Conservation (phyloP, 2,329 filamentous ascomycete genomes). For the Colletotrichum chlorophyti region DNA sequence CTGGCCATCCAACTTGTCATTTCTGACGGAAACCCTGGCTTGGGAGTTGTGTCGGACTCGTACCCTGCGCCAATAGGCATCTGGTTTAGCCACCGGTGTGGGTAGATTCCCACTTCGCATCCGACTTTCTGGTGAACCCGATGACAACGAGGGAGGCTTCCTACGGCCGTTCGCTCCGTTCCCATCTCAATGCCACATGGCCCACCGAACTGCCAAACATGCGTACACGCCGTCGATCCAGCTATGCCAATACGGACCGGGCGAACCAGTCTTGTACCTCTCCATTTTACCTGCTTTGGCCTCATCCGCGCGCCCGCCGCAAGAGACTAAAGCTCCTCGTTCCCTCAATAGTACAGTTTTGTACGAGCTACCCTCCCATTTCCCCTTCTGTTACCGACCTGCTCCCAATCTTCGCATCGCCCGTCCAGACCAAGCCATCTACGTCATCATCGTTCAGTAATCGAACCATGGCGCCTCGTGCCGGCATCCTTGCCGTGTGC, state of each 20-base stretch:
- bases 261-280: too few species aligned
- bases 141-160: neutral
- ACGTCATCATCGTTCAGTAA: conserved; percentile 24
- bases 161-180: conserved; percentile 15
- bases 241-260: conserved; percentile 12
- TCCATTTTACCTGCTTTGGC: too few species aligned
- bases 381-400: too few species aligned
- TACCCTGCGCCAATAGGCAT: conserved; percentile 17
- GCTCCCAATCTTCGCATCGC: too few species aligned
- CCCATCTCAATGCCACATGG: neutral
- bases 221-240: conserved; percentile 4
- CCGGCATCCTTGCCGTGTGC: conserved; percentile 20
- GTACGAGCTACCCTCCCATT: too few species aligned
- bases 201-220: conserved; percentile 12
- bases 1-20: conserved; percentile 9
- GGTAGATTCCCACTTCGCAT: neutral
- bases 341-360: conserved; percentile 14
- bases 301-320: too few species aligned
- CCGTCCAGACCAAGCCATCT: conserved; percentile 12
- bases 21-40: conserved; percentile 12
- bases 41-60: conserved; percentile 9
- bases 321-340: conserved; percentile 6
- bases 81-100: too few species aligned
- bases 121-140: neutral
- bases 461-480: conserved; percentile 21